Evolutionary conservation across 169 alveolate species (phyloP).

Genomic region (Eimeria nieschulzi): DNA sequence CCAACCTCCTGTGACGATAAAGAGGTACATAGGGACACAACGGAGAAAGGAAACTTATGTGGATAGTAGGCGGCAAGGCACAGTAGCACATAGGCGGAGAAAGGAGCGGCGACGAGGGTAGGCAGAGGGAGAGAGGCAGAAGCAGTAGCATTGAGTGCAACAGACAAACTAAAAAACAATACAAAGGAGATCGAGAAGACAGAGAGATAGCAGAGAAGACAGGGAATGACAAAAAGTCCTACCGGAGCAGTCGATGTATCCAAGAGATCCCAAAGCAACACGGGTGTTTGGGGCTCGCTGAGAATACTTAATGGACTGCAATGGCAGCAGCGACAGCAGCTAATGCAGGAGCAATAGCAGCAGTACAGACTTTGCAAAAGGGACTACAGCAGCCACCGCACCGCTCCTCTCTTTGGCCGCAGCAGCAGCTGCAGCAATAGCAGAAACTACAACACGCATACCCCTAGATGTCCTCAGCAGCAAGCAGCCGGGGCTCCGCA

Average conservation of each 20-base stretch:
- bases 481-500: no score
- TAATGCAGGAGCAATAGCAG: background rate
- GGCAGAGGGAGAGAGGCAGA: constrained; percentile 4
- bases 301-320: constrained; percentile 2
- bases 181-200: background rate
- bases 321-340: constrained; percentile 17
- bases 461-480: no score
- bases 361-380: background rate
- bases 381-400: background rate
- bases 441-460: background rate
- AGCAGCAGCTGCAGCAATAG: background rate
- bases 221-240: background rate
- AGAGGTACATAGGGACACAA: background rate
- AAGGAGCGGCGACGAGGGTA: background rate
- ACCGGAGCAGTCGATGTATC: constrained; percentile 23
- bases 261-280: constrained; percentile 7
- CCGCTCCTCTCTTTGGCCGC: background rate
- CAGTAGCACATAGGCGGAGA: background rate
- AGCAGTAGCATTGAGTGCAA: background rate
- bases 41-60: no score
- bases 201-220: background rate
- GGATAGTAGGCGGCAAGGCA: no score
- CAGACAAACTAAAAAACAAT: background rate
- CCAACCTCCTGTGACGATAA: background rate
- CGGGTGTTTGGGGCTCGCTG: background rate